Evolutionary conservation across 2,329 filamentous ascomycete species (phyloP).

Genomic region (Calycina herbarum): DNA sequence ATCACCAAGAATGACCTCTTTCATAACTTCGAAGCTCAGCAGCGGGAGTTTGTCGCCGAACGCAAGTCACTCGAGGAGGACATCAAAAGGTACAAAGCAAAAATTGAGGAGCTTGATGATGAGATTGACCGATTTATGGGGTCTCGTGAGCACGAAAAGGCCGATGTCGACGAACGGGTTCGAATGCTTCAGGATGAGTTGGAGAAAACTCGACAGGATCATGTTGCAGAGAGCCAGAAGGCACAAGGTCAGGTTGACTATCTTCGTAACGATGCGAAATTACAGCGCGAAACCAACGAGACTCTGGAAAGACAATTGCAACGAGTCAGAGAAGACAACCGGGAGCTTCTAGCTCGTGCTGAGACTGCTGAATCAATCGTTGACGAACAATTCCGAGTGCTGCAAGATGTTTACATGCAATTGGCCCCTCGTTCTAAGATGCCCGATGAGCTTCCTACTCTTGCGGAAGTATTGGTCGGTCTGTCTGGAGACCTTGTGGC

Average conservation of each 20-base stretch:
- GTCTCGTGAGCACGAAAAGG: conserved; percentile 79
- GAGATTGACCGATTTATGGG: conserved; percentile 84
- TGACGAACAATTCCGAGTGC: conserved; percentile 51
- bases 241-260: conserved; percentile 63
- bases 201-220: conserved; percentile 59
- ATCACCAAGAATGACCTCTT: conserved; percentile 93
- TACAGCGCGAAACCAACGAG: conserved; percentile 60
- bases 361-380: conserved; percentile 52
- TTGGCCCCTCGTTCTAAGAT: conserved; percentile 52
- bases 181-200: conserved; percentile 71
- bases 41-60: conserved; percentile 84
- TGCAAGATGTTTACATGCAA: conserved; percentile 60
- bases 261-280: conserved; percentile 58
- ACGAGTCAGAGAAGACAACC: conserved; percentile 54
- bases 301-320: conserved; percentile 59
- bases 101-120: conserved; percentile 86
- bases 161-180: conserved; percentile 66
- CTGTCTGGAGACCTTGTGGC: conserved; percentile 58
- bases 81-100: conserved; percentile 71
- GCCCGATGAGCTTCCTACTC: conserved; percentile 56
- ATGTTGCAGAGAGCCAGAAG: conserved; percentile 57
- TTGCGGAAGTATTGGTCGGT: conserved; percentile 60
- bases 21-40: conserved; percentile 89
- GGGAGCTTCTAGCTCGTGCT: conserved; percentile 51
- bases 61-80: conserved; percentile 81